phyloP scores from a whole-genome alignment of 2,329 filamentous ascomycete species.

The Pseudopithomyces maydicus region DNA sequence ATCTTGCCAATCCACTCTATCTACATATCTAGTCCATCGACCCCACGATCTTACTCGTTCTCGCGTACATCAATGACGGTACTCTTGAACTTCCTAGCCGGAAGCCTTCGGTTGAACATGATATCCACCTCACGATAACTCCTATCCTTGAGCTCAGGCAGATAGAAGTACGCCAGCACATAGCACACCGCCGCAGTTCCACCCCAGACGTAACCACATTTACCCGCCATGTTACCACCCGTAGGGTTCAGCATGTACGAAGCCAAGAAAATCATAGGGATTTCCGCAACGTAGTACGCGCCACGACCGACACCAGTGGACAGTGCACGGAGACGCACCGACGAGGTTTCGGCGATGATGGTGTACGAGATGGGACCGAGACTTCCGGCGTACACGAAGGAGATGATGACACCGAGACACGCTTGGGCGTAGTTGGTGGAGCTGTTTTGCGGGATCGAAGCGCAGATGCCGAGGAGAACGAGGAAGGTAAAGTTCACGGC shows the following conservation, averaged over 20 bases:
- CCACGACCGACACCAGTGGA: conserved; percentile 68
- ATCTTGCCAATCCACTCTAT: too few relatives aligned
- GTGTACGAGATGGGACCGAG: conserved; percentile 69
- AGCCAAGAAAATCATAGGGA: conserved; percentile 68
- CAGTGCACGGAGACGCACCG: conserved; percentile 66
- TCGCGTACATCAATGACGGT: conserved; percentile 62
- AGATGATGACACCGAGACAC: conserved; percentile 66
- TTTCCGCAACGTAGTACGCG: conserved; percentile 66
- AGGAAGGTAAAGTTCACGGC: conserved; percentile 59
- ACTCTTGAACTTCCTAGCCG: conserved; percentile 61
- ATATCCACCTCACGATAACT: conserved; percentile 56
- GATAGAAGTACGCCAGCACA: conserved; percentile 53
- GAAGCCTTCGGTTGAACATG: conserved; percentile 50
- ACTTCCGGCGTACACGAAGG: conserved; percentile 66
- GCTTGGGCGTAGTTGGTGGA: conserved; percentile 61
- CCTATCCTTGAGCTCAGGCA: conserved; percentile 60
- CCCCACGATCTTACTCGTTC: conserved; percentile 58
- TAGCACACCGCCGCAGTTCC: conserved; percentile 59
- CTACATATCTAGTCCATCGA: too few relatives aligned
- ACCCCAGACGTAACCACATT: conserved; percentile 38
- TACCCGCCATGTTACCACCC: conserved; percentile 43
- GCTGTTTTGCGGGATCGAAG: conserved; percentile 50
- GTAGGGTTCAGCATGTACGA: conserved; percentile 56
- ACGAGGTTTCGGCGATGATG: conserved; percentile 69
- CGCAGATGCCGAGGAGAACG: conserved; percentile 64